These are phyloP conservation scores for Entelexis paramagnoliae DNA, from an alignment of 1,139 yeast species.

Conservation along the genomic window DNA sequence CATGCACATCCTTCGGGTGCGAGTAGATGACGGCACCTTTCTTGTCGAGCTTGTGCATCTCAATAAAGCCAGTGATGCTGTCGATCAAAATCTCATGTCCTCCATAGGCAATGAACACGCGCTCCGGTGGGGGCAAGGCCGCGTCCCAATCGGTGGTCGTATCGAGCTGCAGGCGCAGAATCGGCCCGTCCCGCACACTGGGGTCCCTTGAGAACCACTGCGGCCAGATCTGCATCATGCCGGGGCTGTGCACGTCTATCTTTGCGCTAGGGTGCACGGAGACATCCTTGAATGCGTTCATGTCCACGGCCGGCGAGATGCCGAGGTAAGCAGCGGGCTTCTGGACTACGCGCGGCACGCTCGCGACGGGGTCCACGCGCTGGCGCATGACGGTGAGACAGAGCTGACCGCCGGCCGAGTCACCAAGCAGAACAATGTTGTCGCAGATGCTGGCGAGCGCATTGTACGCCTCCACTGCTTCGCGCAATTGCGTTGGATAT, in stretches of 20 bases:
- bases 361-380: neutral
- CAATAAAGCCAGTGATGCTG: constrained; percentile 4
- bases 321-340: neutral
- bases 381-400: constrained; percentile 8
- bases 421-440: constrained; percentile 20
- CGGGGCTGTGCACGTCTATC: neutral
- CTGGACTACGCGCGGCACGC: neutral
- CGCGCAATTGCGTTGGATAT: constrained; percentile 20
- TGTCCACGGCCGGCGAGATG: neutral
- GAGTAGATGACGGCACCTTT: neutral
- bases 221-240: neutral
- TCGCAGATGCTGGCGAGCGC: constrained; percentile 9
- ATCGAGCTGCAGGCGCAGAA: neutral
- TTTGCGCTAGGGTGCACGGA: neutral
- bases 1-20: constrained; percentile 10
- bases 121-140: constrained; percentile 6
- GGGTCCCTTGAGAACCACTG: neutral
- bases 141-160: constrained; percentile 5
- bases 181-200: neutral
- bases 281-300: neutral
- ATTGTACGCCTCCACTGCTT: constrained; percentile 15
- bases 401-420: constrained; percentile 24
- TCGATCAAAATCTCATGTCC: constrained; percentile 11
- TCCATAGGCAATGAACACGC: constrained; percentile 9
- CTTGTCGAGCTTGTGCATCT: neutral